Percentiles rank a stretch among this genome's conserved stretches.
Evolutionary conservation across 2,329 filamentous ascomycete species (phyloP).

Genomic region (Clarireedia homoeocarpa): DNA sequence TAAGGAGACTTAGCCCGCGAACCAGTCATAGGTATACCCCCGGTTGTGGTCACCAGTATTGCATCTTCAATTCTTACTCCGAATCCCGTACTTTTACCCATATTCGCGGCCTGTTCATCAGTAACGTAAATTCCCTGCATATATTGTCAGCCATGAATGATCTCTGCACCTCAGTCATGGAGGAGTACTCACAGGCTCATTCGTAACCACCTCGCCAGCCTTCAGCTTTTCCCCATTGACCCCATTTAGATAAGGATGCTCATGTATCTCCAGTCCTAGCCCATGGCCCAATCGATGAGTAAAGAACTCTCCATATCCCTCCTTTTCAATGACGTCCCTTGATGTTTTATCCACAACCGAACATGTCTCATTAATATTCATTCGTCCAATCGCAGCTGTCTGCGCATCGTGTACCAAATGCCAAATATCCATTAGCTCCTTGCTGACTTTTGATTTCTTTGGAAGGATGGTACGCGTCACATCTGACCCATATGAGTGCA

Average conservation of each 20-base stretch:
- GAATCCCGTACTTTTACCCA: conserved; percentile 38
- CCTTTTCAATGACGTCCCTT: conserved; percentile 39
- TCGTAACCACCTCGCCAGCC: conserved; percentile 54
- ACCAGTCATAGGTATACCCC: conserved; percentile 33
- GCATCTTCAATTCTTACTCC: conserved; percentile 56
- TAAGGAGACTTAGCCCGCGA: conserved; percentile 20
- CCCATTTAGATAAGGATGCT: conserved; percentile 56
- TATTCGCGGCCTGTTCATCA: conserved; percentile 25
- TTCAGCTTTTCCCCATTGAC: conserved; percentile 44
- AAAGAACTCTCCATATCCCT: conserved; percentile 46
- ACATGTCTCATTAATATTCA: conserved; percentile 44
- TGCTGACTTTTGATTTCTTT: conserved; percentile 12
- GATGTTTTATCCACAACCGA: conserved; percentile 54
- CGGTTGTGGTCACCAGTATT: conserved; percentile 45
- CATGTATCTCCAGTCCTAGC: conserved; percentile 58
- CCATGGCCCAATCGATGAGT: conserved; percentile 56
- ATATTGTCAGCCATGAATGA: neutral
- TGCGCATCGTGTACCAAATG: conserved; percentile 51
- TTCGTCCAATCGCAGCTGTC: conserved; percentile 42
- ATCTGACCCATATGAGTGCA: conserved; percentile 53
- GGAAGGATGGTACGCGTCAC: conserved; percentile 50
- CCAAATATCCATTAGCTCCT: conserved; percentile 43
- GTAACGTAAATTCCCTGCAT: conserved; percentile 46
- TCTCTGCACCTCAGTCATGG: no score
- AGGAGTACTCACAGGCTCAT: conserved; percentile 39